Evolutionary conservation across 371 early-diverging fungal species (phyloP).

Genomic region (Smittium culicis): DNA sequence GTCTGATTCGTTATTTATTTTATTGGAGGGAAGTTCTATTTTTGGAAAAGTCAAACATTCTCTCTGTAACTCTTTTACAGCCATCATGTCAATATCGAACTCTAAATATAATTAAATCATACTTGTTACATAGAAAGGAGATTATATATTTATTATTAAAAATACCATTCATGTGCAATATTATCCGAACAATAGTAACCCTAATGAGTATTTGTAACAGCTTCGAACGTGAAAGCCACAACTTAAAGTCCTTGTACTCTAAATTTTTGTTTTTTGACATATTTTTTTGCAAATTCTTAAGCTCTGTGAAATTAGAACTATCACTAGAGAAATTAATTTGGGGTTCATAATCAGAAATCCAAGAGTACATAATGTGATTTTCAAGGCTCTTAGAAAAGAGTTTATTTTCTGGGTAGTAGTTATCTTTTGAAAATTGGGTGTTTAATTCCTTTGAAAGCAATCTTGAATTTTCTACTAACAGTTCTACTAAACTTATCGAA

Average conservation of each 20-base stretch:
- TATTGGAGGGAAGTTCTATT: background rate
- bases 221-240: background rate
- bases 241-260: background rate
- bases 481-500: background rate
- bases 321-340: too few species aligned
- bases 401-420: too few species aligned
- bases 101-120: background rate
- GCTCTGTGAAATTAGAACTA: too few species aligned
- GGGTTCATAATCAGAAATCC: too few species aligned
- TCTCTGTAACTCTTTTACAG: background rate
- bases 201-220: background rate
- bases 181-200: background rate
- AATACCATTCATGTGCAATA: background rate
- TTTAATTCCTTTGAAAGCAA: too few species aligned
- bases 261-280: too few species aligned
- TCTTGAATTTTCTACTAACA: background rate
- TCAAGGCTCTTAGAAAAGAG: too few species aligned
- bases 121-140: background rate
- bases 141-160: background rate
- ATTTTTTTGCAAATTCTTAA: too few species aligned
- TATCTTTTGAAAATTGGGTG: too few species aligned
- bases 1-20: background rate
- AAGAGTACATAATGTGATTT: too few species aligned
- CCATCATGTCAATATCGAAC: background rate
- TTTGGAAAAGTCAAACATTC: background rate